These are phyloP conservation scores for Talaromyces sp. DNA, from an alignment of 2,329 filamentous ascomycete genomes.

Conservation along the genomic window DNA sequence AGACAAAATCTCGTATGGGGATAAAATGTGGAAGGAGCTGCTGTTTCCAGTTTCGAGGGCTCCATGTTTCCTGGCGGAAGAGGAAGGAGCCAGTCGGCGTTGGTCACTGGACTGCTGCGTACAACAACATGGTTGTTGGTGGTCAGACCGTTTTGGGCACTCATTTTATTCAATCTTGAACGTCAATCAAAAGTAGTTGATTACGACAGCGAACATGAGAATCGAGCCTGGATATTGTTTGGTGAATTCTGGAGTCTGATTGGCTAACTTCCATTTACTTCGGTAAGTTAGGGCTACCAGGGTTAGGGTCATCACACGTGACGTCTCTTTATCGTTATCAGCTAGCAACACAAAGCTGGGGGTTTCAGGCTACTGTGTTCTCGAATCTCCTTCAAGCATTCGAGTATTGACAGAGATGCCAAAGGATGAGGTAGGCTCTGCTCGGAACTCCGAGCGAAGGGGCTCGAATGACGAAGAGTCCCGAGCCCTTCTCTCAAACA, in stretches of 20 bases:
- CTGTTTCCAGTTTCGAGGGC: background rate
- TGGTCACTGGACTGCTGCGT: background rate
- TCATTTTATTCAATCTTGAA: too few species aligned
- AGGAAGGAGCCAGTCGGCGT: constrained; percentile 9
- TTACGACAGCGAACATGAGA: background rate
- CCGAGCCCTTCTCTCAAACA: constrained; percentile 29
- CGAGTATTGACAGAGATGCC: constrained; percentile 35
- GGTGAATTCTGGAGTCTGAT: background rate
- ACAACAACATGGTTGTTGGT: too few species aligned
- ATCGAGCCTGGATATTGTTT: background rate
- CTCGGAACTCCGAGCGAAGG: constrained; percentile 29
- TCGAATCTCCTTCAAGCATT: constrained; percentile 14
- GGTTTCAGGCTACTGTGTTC: constrained; percentile 21
- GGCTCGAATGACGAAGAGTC: constrained; percentile 28
- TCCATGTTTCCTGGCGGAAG: background rate
- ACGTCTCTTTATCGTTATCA: constrained; percentile 20
- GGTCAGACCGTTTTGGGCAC: too few species aligned
- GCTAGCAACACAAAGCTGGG: constrained; percentile 16
- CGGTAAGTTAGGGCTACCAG: background rate
- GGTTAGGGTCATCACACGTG: constrained; percentile 14
- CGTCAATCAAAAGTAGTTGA: background rate
- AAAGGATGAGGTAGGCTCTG: constrained; percentile 34
- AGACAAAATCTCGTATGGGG: background rate
- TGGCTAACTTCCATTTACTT: background rate
- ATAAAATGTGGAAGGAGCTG: background rate